Evolutionary conservation across 2,329 filamentous ascomycete species (phyloP), one percentile per base, ranked within the genome.

Genomic region (Talaromyces funiculosus): DNA sequence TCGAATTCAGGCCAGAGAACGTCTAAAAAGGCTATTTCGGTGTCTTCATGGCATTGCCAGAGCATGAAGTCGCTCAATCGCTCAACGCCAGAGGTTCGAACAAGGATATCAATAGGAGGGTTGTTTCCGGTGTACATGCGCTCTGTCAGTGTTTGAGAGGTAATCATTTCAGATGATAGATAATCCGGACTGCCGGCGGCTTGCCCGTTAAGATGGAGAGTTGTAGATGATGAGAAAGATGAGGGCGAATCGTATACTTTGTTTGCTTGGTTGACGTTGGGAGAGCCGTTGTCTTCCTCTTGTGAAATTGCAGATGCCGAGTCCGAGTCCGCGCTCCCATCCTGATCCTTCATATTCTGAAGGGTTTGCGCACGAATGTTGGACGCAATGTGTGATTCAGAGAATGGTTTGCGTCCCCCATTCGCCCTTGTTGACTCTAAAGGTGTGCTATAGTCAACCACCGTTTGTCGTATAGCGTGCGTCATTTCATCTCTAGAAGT

Each of bases 1-100:
- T 96, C 92, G 68, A 99, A 97, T 64, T 97, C 91, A 1, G 94
- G 94, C 94, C 94, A 99, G 64, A 96, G 81, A 65, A 90, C 94
- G 68, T 96, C 85, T 60, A 97, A 77, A 72, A 97, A 99, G 62
- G 95, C 90, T 65, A 99, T 89, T 62, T 96, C 89, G 0, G 94
- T 97, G 64, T 93, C 82, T 71, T 96, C 86, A 71, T 97, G 92
- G 68, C 90, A 94, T 76, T 99, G 94, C 94, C 94, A 99, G 35
- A 99, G 86, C 92, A 99, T 94, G 69, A 97, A 99, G 73, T 99
- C 94, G 71, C 92, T 97, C 62, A 99, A 80, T 53, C 94, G 84
- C 74, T 92, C 89, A 14, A 99, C 94, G 29, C 92, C 93, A 64
- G 92, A 97, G 4, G 94, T 99, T 55, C 94, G 86, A 55, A 99